phyloP scores from a whole-genome alignment of 2,329 filamentous ascomycete genomes.

The Epichloe hybrida region DNA sequence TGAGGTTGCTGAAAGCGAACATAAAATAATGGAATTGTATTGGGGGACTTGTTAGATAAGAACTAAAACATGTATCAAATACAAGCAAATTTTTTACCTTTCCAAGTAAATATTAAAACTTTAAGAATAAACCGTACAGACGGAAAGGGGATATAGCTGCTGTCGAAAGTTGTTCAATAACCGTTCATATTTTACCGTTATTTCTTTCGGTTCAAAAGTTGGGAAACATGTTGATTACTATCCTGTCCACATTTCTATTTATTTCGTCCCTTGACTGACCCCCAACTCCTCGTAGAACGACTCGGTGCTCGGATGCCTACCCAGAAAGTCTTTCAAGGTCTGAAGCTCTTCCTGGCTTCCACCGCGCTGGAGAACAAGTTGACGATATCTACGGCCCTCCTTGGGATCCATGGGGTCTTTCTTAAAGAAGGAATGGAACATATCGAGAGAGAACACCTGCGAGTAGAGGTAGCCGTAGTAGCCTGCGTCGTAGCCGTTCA shows the following conservation, averaged over 20 bases:
- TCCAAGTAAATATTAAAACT: background rate
- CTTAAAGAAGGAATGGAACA: constrained; percentile 74
- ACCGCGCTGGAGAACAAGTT: constrained; percentile 65
- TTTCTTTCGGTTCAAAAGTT: no score
- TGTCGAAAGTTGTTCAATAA: no score
- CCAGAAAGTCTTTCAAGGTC: constrained; percentile 65
- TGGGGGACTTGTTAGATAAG: background rate
- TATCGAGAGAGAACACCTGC: constrained; percentile 71
- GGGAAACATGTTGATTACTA: background rate
- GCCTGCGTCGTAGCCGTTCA: constrained; percentile 73
- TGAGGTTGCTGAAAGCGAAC: background rate
- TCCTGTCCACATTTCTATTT: background rate
- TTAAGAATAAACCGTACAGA: no score
- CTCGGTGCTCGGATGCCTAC: constrained; percentile 61
- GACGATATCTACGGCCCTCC: constrained; percentile 62
- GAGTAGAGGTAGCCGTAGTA: constrained; percentile 68
- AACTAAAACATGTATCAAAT: background rate
- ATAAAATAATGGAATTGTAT: background rate
- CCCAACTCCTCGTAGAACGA: constrained; percentile 72
- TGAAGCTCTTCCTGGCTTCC: constrained; percentile 72
- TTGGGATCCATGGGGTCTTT: constrained; percentile 62
- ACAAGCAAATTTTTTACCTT: background rate
- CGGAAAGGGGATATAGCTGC: no score
- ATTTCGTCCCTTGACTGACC: constrained; percentile 7
- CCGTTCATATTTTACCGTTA: background rate